A percentile compares a stretch with the other conserved stretches of the same genome.
Evolutionary conservation across 768 basidiomycete genomes (phyloP).

Genomic region (Pholiota molesta): DNA sequence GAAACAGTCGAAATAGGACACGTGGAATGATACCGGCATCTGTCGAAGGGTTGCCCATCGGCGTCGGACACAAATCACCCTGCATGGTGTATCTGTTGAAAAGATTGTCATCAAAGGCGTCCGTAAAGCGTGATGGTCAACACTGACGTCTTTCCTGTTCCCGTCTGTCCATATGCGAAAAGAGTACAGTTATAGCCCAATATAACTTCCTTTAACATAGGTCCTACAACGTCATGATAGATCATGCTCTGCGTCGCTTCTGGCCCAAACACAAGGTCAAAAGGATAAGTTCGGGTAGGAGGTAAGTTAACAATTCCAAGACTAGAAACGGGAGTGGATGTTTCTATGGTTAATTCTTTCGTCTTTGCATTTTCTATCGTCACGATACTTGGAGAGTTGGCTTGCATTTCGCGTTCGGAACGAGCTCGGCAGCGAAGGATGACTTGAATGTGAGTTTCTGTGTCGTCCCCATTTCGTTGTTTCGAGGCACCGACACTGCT

Average conservation of each 20-base stretch:
- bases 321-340: slow-evolving; percentile 66
- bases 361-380: slow-evolving; percentile 75
- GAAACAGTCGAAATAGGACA: slow-evolving; percentile 88
- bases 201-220: slow-evolving; percentile 93
- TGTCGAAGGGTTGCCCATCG: slow-evolving; percentile 84
- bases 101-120: slow-evolving; percentile 3
- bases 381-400: slow-evolving; percentile 88
- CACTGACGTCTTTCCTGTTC: slow-evolving; percentile 96
- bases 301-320: slow-evolving; percentile 77
- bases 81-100: slow-evolving; percentile 89
- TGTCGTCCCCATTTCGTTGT: slow-evolving; percentile 39
- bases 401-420: slow-evolving; percentile 82
- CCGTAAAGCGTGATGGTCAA: background rate
- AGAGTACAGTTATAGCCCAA: slow-evolving; percentile 96
- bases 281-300: slow-evolving; percentile 86
- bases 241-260: slow-evolving; percentile 95
- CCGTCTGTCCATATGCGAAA: slow-evolving; percentile 98
- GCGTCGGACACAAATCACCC: slow-evolving; percentile 83
- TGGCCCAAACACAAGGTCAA: slow-evolving; percentile 95
- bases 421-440: slow-evolving; percentile 88
- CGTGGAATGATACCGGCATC: slow-evolving; percentile 97
- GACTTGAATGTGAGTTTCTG: slow-evolving; percentile 90
- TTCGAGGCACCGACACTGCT: slow-evolving; percentile 6
- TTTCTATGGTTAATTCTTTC: slow-evolving; percentile 81
- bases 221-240: slow-evolving; percentile 91